Conservation (phyloP, 805 yeast species). For the Brettanomyces naardenensis region DNA sequence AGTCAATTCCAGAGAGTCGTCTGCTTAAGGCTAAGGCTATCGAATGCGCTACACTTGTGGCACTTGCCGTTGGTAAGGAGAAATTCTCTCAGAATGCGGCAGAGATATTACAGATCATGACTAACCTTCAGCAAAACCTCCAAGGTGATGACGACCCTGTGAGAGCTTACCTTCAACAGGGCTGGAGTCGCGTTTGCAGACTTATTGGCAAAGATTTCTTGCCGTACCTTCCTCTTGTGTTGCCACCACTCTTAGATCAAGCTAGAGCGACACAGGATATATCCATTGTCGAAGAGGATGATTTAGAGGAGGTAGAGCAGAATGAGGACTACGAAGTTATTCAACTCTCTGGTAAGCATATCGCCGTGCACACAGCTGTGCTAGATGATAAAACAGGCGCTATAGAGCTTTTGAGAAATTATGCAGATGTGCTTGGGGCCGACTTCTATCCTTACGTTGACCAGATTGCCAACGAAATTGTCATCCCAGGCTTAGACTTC, state of each 20-base stretch:
- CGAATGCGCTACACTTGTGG: slow-evolving; percentile 92
- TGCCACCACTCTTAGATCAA: slow-evolving; percentile 80
- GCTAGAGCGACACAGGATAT: slow-evolving; percentile 90
- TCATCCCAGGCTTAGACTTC: slow-evolving; percentile 83
- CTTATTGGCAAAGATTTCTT: slow-evolving; percentile 79
- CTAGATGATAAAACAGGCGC: slow-evolving; percentile 92
- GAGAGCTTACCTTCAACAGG: slow-evolving; percentile 79
- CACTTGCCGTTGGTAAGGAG: slow-evolving; percentile 90
- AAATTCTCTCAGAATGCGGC: slow-evolving; percentile 70
- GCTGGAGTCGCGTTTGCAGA: slow-evolving; percentile 92
- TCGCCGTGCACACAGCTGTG: slow-evolving; percentile 92
- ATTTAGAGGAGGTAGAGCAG: slow-evolving; percentile 68
- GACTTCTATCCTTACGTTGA: slow-evolving; percentile 78
- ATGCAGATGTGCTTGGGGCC: slow-evolving; percentile 77
- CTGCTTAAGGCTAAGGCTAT: slow-evolving; percentile 85
- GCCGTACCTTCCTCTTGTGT: slow-evolving; percentile 74
- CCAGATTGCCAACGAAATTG: slow-evolving; percentile 69
- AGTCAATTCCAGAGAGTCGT: slow-evolving; percentile 64
- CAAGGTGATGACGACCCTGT: slow-evolving; percentile 81
- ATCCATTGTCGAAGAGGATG: slow-evolving; percentile 82
- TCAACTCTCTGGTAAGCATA: slow-evolving; percentile 81
- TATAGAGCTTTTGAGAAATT: slow-evolving; percentile 76
- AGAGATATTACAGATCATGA: slow-evolving; percentile 66
- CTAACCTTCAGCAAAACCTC: slow-evolving; percentile 50
- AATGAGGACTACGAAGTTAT: slow-evolving; percentile 95